A percentile compares a stretch with the other conserved stretches of the same genome.
Evolutionary conservation across 2,329 filamentous ascomycete species (phyloP).

Genomic region (Diaporthe capsici): DNA sequence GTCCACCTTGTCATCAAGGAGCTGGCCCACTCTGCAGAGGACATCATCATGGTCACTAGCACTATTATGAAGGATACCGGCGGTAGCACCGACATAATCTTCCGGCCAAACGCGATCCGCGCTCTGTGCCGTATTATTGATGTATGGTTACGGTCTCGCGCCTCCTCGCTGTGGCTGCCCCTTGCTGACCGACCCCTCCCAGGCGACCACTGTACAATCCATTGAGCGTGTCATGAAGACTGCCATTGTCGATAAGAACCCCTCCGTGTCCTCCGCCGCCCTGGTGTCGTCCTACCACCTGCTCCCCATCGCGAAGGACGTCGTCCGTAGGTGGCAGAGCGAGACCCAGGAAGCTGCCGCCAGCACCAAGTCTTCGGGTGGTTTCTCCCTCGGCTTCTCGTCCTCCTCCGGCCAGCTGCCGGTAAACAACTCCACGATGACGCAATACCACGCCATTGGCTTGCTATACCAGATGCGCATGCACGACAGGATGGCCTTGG

Average conservation of each 20-base stretch:
- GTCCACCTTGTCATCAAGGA: conserved; percentile 99
- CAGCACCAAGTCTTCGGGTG: conserved; percentile 87
- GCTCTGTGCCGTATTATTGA: conserved; percentile 97
- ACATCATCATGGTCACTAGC: conserved; percentile 99
- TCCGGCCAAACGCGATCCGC: conserved; percentile 95
- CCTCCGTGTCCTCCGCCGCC: conserved; percentile 95
- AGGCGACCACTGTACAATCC: conserved; percentile 95
- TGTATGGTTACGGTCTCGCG: conserved; percentile 70
- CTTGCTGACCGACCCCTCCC: conserved; percentile 44
- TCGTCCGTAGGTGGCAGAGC: conserved; percentile 97
- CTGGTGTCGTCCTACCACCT: conserved; percentile 98
- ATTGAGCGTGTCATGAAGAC: conserved; percentile 99
- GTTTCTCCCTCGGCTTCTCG: conserved; percentile 94
- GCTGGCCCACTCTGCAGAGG: conserved; percentile 92
- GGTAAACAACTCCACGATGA: conserved; percentile 97
- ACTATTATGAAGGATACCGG: conserved; percentile 99
- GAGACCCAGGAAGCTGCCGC: conserved; percentile 98
- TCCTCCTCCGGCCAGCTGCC: conserved; percentile 80
- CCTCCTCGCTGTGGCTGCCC: conserved; percentile 13
- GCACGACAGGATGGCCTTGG: conserved; percentile 97
- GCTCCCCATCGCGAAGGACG: conserved; percentile 93
- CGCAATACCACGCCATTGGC: conserved; percentile 98
- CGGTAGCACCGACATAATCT: conserved; percentile 93
- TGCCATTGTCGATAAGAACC: conserved; percentile 98
- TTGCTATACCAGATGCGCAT: conserved; percentile 97